Evolutionary conservation across 257 asterid species (phyloP).

Genomic region (Nicotiana sylvestris): DNA sequence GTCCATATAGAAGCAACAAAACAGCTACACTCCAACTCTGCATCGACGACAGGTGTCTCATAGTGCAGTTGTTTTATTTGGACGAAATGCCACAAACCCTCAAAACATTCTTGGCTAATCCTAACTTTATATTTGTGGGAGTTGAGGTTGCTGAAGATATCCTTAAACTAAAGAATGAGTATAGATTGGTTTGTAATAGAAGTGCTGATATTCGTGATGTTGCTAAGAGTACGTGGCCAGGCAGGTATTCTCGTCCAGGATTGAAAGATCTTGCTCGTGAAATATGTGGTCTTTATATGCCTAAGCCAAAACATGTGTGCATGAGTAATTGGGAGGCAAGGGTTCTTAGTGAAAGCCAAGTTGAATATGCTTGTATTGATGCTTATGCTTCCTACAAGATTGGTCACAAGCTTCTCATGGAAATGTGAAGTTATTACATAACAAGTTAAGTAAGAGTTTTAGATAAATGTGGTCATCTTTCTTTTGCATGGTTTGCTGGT

Average conservation of each 20-base stretch:
- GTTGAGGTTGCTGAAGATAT: constrained; percentile 51
- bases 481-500: no score
- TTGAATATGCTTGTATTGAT: constrained; percentile 69
- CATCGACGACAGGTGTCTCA: constrained; percentile 37
- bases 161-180: constrained; percentile 40
- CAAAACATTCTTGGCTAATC: constrained; percentile 31
- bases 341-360: constrained; percentile 30
- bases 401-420: constrained; percentile 23
- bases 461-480: no score
- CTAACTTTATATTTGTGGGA: constrained; percentile 59
- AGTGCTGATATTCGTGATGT: constrained; percentile 28
- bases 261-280: constrained; percentile 57
- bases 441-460: no score
- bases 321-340: constrained; percentile 70
- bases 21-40: constrained; percentile 72
- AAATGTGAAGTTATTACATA: not conserved
- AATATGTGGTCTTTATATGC: constrained; percentile 40
- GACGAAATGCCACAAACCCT: constrained; percentile 42
- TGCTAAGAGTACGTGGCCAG: constrained; percentile 48
- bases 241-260: constrained; percentile 46
- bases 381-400: constrained; percentile 74
- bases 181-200: constrained; percentile 42
- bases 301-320: constrained; percentile 48
- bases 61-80: constrained; percentile 60
- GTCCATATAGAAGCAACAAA: constrained; percentile 39